Base-by-base conservation (phyloP, 768 basidiomycete species). In the Rhodotorula toruloides region DNA sequence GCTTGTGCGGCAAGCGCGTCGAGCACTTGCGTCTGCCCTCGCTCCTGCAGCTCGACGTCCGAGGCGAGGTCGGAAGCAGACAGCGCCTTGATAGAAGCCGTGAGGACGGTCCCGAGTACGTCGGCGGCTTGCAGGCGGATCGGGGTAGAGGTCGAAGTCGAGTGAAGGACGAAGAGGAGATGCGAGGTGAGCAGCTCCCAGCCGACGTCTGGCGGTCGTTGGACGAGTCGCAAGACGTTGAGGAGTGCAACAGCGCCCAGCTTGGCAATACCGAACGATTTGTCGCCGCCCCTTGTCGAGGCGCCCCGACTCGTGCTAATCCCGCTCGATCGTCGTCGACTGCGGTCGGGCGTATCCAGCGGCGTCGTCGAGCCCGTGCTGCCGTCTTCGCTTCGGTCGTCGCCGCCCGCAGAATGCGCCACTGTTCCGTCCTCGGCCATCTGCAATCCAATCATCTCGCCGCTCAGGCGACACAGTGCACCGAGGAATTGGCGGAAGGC, bases 391-490 rank as follows among this genome's bases (percentile, higher is more conserved):
- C 32, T 6, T 32, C 37, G 5, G 37, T 17, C 40, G 22, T 54
- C 47, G 2, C 29, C 57, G 13, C 58, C 48, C n/a, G 9, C 61
- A 44, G n/a, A 19, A 14, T 22, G 31, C 9, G 22, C 49, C 4
- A 58, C 58, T 1, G 61, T 46, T 29, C 64, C 74, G 25, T 67
- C 72, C 31, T 70, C 65, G 17, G 52, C 44, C 67, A 67, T 68
- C 56, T 90, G 87, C 85, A 96, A 87, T 43, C 87, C 87, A 27
- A 97, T 85, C 92, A 98, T 97, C 77, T 92, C 91, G 16, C 84
- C 82, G 74, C 91, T 94, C 32, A 98, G 79, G 73, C 84, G 86
- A 76, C 91, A 93, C 56, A 97, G 77, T 4, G 93, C 89, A n/a
- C 67, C 74, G 39, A 85, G 79, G 68, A 98, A 98, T 69, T 86